Base-by-base conservation (phyloP, 2,329 filamentous ascomycete genomes). In the Achaetomium macrosporum region DNA sequence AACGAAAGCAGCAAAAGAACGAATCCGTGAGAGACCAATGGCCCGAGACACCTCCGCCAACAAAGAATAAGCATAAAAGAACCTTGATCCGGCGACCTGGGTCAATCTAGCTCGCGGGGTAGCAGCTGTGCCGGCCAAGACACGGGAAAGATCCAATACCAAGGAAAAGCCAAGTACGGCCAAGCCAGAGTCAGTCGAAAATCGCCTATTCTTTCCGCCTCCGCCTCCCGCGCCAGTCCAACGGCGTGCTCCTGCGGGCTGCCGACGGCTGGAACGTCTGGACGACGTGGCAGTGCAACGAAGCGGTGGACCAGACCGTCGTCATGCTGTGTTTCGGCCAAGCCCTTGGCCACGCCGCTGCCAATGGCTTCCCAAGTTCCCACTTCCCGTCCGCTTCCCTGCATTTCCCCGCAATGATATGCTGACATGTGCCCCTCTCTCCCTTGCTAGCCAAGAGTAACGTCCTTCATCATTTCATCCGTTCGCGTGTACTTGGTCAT, bases 211-310 rank as follows among this genome's bases (percentile, higher is more conserved):
- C 53, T 46, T 54, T 43, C 47, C 47, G 47, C 31, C 11, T 19
- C 20, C 10, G 42, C 29, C 35, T 20, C 40, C 15, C 17, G 20
- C 45, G 20, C 44, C 9, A 25, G 20, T 20, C 51, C 42, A 50
- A 9, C 15, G 11, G 2, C 42, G 33, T 33, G 35, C 16, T 11
- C 41, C n/a, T 36, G 42, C 42, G 33, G 42, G 43, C 15, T 35
- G 8, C 47, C 43, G 39, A 16, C 20, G 43, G 20, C 36, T 47
- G 42, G 43, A 15, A 17, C 37, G 1, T 1, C 11, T 36, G 20
- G 7, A 25, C 43, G 47, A 41, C 52, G 52, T 54, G 52, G 52
- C 52, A 54, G 52, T 54, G 52, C 44, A 41, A 45, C 12, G 10
- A 35, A 15, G 11, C 19, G 39, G 29, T 33, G 37, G 15, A 16